A percentile compares a stretch with the other conserved stretches of the same genome.
phyloP scores from a whole-genome alignment of 2,329 filamentous ascomycete genomes.

The Fusarium nelsonii region DNA sequence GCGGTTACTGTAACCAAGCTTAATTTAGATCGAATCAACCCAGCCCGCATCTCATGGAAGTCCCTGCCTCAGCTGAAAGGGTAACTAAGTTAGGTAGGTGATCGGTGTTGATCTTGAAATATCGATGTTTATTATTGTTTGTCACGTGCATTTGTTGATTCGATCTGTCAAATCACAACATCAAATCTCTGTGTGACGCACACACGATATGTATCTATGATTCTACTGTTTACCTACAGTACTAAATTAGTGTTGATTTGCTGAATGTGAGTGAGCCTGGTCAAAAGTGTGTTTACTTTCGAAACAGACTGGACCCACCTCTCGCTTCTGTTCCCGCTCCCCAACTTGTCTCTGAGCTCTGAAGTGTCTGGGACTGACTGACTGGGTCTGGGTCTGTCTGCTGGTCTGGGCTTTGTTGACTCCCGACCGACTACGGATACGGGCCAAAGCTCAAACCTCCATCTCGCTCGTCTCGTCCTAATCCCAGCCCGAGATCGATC shows the following conservation, averaged over 20 bases:
- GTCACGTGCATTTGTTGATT: slow-evolving; percentile 36
- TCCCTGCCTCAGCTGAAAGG: not conserved
- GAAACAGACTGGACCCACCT: slow-evolving; percentile 38
- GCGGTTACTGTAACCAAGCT: slow-evolving; percentile 25
- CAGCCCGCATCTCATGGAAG: slow-evolving; percentile 7
- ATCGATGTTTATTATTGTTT: not conserved
- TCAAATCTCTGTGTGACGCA: slow-evolving; percentile 39
- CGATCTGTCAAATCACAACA: slow-evolving; percentile 19
- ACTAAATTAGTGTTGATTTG: not conserved
- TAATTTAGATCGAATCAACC: slow-evolving; percentile 6
- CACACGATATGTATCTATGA: slow-evolving; percentile 2
- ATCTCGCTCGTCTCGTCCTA: slow-evolving; percentile 26
- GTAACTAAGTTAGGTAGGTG: not conserved
- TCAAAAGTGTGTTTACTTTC: slow-evolving; percentile 44
- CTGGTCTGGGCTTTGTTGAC: slow-evolving; percentile 31
- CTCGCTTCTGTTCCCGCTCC: slow-evolving; percentile 33
- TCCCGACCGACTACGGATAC: slow-evolving; percentile 22
- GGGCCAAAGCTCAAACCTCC: slow-evolving; percentile 28
- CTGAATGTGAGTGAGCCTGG: not conserved
- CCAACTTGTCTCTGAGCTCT: slow-evolving; percentile 8
- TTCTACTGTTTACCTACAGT: too few relatives aligned
- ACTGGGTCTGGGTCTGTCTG: not conserved
- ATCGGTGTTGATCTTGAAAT: not conserved
- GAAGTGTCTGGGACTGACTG: not conserved
- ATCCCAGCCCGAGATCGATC: slow-evolving; percentile 19